Evolutionary conservation across 495 filamentous ascomycete species (phyloP), one percentile per base, ranked within the genome.

Genomic region (Bacidia gigantensis): DNA sequence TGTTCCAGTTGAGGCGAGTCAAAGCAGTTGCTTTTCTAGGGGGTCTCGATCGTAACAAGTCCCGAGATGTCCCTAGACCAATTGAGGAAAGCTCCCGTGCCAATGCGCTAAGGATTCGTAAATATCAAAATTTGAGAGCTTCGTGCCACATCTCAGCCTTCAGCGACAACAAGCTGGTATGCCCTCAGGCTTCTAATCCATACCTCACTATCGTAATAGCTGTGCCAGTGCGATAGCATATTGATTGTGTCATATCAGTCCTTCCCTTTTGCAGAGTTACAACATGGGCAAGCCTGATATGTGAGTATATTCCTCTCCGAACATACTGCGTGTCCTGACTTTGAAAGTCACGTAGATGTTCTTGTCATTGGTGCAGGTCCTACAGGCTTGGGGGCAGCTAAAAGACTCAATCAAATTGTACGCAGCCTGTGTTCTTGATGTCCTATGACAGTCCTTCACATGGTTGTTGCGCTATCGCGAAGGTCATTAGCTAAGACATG

Each of bases 281-380:
- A n/a, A n/a, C 29, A 5, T 35, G 47, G 23, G 47, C 26, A 50
- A 47, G 47, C 20, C 47, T n/a, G 47, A 50, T 20, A 32, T 38
- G 47, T 50, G n/a, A 32, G 47, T 38, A 23, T 10, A 17, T 11
- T n/a, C 47, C 3, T 3, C 24, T 47, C 45, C 45, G 22, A 5
- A 26, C 25, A 12, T 23, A 26, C 20, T 25, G 10, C 18, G 25
- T 23, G n/a, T 35, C 9, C 47, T 50, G 18, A 50, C 32, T 7
- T 18, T 14, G 24, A 1, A 32, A 95, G 89, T 66, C 81, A 84
- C 56, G 88, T 99, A 65, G 93, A 99, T 71, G 83, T 99, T 59
- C 86, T 99, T 61, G 82, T 99, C 71, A 96, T 99, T 76, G 92
- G 92, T 60, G 92, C 92, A 69, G 92, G 92, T 60, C 92, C 92